phyloP scores from a whole-genome alignment of 208 protist species.

The Trypanosoma vivax region DNA sequence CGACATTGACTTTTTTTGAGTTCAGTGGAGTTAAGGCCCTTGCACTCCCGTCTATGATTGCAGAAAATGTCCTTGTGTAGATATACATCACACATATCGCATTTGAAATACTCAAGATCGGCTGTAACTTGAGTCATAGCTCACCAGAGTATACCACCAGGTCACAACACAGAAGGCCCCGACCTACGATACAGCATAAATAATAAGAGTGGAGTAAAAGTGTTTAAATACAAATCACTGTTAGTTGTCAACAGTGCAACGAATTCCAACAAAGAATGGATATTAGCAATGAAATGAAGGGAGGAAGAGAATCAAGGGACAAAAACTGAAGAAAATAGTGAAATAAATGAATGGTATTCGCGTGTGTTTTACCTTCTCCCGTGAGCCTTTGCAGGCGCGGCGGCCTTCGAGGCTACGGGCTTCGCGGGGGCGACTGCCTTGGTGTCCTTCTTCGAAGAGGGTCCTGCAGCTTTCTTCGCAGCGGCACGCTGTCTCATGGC shows the following conservation, averaged over 20 bases:
- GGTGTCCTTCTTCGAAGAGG: conserved; percentile 27
- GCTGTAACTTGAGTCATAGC: conserved; percentile 53
- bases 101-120: conserved; percentile 75
- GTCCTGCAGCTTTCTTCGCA: conserved; percentile 43
- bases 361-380: conserved; percentile 32
- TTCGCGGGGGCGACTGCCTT: conserved; percentile 18
- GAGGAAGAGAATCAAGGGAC: neutral
- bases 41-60: conserved; percentile 62
- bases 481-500: conserved; percentile 34
- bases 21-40: conserved; percentile 35
- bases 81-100: conserved; percentile 66
- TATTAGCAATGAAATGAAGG: neutral
- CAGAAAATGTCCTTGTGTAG: conserved; percentile 74
- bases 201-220: conserved; percentile 2
- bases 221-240: too few relatives aligned
- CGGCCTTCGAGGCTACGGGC: conserved; percentile 39
- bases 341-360: too few relatives aligned
- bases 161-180: neutral
- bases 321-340: too few relatives aligned
- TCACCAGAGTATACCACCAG: neutral
- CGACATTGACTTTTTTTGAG: conserved; percentile 47
- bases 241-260: too few relatives aligned
- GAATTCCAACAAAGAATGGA: neutral
- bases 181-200: neutral
- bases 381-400: conserved; percentile 31